phyloP scores from a whole-genome alignment of 1,284 basidiomycete species.

The Ustilago esculenta region DNA sequence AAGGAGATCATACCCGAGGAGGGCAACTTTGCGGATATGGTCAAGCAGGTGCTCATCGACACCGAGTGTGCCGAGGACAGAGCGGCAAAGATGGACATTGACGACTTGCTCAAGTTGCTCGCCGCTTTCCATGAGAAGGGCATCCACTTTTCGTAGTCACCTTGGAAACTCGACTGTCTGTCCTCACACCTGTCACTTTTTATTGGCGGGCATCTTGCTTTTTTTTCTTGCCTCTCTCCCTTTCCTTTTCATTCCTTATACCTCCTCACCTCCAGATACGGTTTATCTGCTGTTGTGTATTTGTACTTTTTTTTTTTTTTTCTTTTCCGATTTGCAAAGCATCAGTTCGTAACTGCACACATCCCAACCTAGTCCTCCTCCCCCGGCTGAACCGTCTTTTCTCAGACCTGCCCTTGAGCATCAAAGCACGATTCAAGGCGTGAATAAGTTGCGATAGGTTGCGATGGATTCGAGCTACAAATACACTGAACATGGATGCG shows the following conservation, averaged over 20 bases:
- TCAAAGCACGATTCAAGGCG: not conserved
- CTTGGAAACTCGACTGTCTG: too few relatives aligned
- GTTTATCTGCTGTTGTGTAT: too few relatives aligned
- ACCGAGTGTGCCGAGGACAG: conserved; percentile 76
- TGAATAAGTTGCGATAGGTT: conserved; percentile 2
- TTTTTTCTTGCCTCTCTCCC: not conserved
- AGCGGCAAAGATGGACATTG: conserved; percentile 84
- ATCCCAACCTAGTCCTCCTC: too few relatives aligned
- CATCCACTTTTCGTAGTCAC: conserved; percentile 84
- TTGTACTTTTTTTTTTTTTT: too few relatives aligned
- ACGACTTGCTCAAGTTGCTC: conserved; percentile 80
- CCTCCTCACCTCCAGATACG: too few relatives aligned
- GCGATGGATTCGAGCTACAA: conserved; percentile 16
- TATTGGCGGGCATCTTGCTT: too few relatives aligned
- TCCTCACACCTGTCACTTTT: too few relatives aligned
- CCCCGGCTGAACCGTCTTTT: too few relatives aligned
- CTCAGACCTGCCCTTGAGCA: too few relatives aligned
- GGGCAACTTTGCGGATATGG: conserved; percentile 68
- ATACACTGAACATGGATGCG: conserved; percentile 8
- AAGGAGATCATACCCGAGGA: conserved; percentile 67
- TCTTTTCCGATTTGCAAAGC: too few relatives aligned
- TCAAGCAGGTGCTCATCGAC: conserved; percentile 80
- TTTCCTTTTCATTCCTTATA: conserved; percentile 5
- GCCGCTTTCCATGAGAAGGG: conserved; percentile 83
- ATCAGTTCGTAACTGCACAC: too few relatives aligned